Base-by-base conservation (phyloP, 225 moss, liverwort and hornwort species). In the Rhytidiadelphus loreus region DNA sequence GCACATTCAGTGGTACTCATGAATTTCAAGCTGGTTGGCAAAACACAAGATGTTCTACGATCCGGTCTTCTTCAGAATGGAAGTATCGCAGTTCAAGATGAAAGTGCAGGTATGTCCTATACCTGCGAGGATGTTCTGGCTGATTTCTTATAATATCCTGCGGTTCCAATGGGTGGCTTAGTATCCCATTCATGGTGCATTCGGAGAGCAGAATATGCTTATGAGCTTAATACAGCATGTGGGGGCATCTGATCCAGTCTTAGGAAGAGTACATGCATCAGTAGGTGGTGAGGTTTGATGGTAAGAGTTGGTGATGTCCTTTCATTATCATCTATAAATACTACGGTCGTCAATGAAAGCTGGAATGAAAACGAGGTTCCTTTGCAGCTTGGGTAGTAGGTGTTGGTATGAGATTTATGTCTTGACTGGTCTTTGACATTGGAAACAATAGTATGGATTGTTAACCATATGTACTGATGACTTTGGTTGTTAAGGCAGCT, bases 71-170 rank as follows among this genome's bases (percentile, higher is more conserved):
- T 96, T 77, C 95, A 95, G 88, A 90, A 88, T 91, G 96, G 96
- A 77, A 90, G 91, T 71, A 94, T 95, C 89, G 96, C 96, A 85
- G 96, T 96, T 87, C 96, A 96, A 94, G 96, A 96, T 90, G 96
- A 96, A 86, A 95, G 96, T 89, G 95, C 96, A 80, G 96, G 92
- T 91, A 77, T 79, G 80, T 35, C 63, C 32, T 70, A 55, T n/a
- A n/a, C 63, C n/a, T 85, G 77, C 87, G 76, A 85, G 72, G 57
- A 89, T 77, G 29, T 59, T 89, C 35, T 29, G 87, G 24, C 85
- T 78, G 87, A 63, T 84, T 86, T 61, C 23, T 53, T 50, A 52
- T 58, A 33, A 55, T 69, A 25, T 87, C 24, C 29, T 79, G 24
- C 46, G 76, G 22, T 55, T 89, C 55, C 19, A 46, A 37, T 21